Base-by-base conservation (phyloP, 805 yeast genomes). In the Schwanniomyces polymorphus region DNA sequence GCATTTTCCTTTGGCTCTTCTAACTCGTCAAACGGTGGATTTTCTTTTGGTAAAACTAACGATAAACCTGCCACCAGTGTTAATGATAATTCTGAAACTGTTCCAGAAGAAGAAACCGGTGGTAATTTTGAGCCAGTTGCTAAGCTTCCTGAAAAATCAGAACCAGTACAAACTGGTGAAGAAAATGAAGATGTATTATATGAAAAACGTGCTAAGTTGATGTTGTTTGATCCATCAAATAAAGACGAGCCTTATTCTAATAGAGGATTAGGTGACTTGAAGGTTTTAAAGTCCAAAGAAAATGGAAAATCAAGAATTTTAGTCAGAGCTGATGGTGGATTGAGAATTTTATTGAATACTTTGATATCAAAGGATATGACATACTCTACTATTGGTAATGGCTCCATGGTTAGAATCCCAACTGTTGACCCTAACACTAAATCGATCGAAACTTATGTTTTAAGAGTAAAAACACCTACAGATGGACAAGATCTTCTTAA, bases 281-380 rank as follows among this genome's bases (percentile, higher is more conserved):
- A 89, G 58, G 73, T 92, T 10, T 71, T 92, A 46, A 81, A 78
- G 48, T 76, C 85, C 57, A 77, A 77, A 43, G 75, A 71, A 1
- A 83, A 86, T 8, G 69, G 73, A 18, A 88, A 88, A 60, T 62
- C 84, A 2, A 81, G 98, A 63, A 68, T 88, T 11, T 69, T 92
- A 31, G 78, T 92, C 17, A 82, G 98, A 58, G 88, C 97, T 0
- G 98, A 91, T 47, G 97, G 97, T 26, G 84, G 90, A 34, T 85
- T 86, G 34, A 80, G 96, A 56, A 84, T 91, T 12, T 65, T 92
- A 40, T 67, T 92, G 49, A 92, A 92, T 62, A 72, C 83, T 11
- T 67, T 74, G n/a, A 65, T 91, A 9, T 71, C 79, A 8, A 77
- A 77, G 44, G 80, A 79, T 43, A 70, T 89, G 48, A 72, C 71